A percentile compares a stretch with the other conserved stretches of the same genome.
These are phyloP conservation scores for Juglanconis sp. DNA, from an alignment of 2,329 filamentous ascomycete genomes.

Conservation along the genomic window DNA sequence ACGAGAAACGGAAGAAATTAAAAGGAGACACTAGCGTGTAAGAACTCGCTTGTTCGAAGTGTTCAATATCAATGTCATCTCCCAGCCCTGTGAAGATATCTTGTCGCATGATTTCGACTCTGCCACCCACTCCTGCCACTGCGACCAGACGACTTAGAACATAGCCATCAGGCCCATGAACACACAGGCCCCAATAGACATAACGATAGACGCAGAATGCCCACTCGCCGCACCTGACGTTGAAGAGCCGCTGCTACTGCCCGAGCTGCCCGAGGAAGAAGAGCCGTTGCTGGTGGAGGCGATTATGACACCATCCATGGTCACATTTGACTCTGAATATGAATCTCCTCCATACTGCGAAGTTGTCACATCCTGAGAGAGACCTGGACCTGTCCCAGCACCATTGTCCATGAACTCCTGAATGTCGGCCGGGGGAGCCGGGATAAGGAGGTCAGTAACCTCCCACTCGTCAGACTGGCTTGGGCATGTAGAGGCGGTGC, in stretches of 20 bases:
- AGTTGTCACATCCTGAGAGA: conserved; percentile 37
- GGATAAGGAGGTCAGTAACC: conserved; percentile 48
- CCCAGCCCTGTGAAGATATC: too few relatives aligned
- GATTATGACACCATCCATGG: conserved; percentile 11
- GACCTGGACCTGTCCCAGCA: conserved; percentile 52
- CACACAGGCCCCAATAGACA: conserved; percentile 2
- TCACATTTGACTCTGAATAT: conserved; percentile 15
- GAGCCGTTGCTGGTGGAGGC: conserved; percentile 7
- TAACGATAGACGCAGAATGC: background rate
- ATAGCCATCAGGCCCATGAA: background rate
- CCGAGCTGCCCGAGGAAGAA: background rate
- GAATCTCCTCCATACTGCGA: conserved; percentile 14
- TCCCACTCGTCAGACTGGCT: conserved; percentile 47
- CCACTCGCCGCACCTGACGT: background rate
- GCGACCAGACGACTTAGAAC: background rate
- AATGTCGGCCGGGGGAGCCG: conserved; percentile 49
- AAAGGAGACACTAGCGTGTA: too few relatives aligned
- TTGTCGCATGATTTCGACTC: too few relatives aligned
- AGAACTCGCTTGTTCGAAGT: too few relatives aligned
- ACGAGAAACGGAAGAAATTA: too few relatives aligned
- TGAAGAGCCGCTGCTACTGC: conserved; percentile 1
- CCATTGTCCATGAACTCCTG: conserved; percentile 51
- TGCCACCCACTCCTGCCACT: too few relatives aligned
- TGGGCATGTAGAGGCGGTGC: conserved; percentile 47
- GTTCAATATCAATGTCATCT: too few relatives aligned